Evolutionary conservation across 192 early-diverging fungal genomes (phyloP).

Genomic region (Mortierella claussenii): DNA sequence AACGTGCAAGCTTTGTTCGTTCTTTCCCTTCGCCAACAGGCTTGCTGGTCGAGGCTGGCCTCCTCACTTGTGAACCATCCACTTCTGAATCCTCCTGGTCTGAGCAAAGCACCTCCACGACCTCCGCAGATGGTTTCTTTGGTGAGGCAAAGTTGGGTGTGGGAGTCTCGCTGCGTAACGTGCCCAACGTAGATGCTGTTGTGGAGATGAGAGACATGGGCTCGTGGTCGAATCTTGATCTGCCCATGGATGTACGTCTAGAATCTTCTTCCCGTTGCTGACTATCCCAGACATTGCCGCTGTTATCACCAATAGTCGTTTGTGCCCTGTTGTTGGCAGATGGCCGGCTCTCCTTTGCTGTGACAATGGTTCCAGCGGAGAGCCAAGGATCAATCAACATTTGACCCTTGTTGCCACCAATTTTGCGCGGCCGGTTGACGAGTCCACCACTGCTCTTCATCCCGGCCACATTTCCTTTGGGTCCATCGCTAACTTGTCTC

Average conservation of each 20-base stretch:
- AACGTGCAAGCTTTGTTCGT: background rate
- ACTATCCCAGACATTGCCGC: background rate
- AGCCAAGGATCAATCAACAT: slow-evolving; percentile 33
- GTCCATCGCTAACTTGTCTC: too few species aligned
- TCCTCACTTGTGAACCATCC: slow-evolving; percentile 6
- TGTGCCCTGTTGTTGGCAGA: too few species aligned
- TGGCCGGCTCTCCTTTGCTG: slow-evolving; percentile 5
- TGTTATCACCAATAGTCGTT: background rate
- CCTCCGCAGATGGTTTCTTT: slow-evolving; percentile 2
- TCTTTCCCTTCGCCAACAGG: background rate
- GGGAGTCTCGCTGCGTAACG: slow-evolving; percentile 11
- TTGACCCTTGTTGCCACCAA: slow-evolving; percentile 48
- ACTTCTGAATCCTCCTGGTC: slow-evolving; percentile 17
- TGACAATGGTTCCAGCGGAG: slow-evolving; percentile 1
- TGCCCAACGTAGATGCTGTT: background rate
- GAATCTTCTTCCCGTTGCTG: background rate
- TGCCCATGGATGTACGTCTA: background rate
- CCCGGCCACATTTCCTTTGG: background rate
- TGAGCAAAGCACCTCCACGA: slow-evolving; percentile 21
- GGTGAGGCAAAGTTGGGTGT: slow-evolving; percentile 9
- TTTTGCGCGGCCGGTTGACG: background rate
- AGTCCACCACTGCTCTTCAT: background rate
- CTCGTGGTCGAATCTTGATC: slow-evolving; percentile 20
- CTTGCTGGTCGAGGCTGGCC: background rate
- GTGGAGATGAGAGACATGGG: slow-evolving; percentile 22